Conservation (phyloP, 352 stramenopile species). For the Phytophthora aleatoria region DNA sequence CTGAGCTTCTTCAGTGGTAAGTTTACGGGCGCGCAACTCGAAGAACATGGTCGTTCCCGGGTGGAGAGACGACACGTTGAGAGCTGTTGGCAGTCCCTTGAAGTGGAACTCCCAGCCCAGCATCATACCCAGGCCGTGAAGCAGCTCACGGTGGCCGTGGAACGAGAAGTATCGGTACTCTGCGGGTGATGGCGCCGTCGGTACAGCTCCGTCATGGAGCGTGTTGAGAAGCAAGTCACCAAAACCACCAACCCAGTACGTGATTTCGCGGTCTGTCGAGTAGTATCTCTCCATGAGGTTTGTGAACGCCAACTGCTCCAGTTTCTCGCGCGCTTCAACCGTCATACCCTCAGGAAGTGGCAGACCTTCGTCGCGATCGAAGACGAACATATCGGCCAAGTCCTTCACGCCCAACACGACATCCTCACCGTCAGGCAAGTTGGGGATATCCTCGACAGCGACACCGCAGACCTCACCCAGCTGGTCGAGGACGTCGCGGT, state of each 20-base stretch:
- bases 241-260: conserved; percentile 87
- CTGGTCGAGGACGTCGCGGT: conserved; percentile 57
- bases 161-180: conserved; percentile 85
- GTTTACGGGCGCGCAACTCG: conserved; percentile 56
- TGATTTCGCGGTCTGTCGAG: conserved; percentile 75
- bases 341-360: conserved; percentile 58
- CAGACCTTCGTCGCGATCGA: conserved; percentile 75
- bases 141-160: conserved; percentile 80
- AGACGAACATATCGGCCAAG: conserved; percentile 84
- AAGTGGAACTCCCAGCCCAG: conserved; percentile 82
- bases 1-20: conserved; percentile 18
- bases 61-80: conserved; percentile 71
- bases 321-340: conserved; percentile 47
- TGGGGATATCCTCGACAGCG: conserved; percentile 58
- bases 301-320: conserved; percentile 77
- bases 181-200: conserved; percentile 44
- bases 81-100: conserved; percentile 58
- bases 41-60: conserved; percentile 86
- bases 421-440: conserved; percentile 66
- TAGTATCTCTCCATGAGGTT: conserved; percentile 90
- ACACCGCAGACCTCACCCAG: conserved; percentile 68
- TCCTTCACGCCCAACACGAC: conserved; percentile 81
- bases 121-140: conserved; percentile 82
- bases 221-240: conserved; percentile 66
- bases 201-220: conserved; percentile 55